Evolutionary conservation across 2,329 filamentous ascomycete genomes (phyloP).

Genomic region (Colletotrichum sp.): DNA sequence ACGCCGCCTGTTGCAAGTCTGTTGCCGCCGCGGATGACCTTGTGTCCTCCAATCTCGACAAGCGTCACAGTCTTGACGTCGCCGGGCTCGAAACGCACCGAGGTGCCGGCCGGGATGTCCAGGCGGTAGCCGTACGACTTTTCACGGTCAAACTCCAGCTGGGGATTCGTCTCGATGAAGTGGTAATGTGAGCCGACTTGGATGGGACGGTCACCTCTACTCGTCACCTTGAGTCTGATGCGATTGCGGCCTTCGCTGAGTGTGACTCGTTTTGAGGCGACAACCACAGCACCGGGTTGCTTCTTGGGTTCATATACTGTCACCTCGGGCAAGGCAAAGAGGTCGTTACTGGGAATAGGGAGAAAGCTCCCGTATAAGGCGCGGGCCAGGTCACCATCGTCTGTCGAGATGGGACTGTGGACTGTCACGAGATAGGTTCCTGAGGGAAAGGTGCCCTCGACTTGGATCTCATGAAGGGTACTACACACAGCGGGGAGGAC

Average conservation of each 20-base stretch:
- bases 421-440: constrained; percentile 96
- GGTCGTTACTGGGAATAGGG: constrained; percentile 71
- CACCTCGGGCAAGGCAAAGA: constrained; percentile 70
- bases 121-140: constrained; percentile 84
- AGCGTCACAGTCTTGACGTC: constrained; percentile 89
- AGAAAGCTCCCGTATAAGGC: constrained; percentile 93
- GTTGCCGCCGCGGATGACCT: constrained; percentile 86
- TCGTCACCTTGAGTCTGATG: constrained; percentile 78
- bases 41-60: constrained; percentile 84
- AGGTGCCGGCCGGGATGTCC: constrained; percentile 90
- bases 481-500: constrained; percentile 82
- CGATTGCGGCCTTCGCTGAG: constrained; percentile 79
- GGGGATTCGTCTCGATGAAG: constrained; percentile 93
- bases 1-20: constrained; percentile 75
- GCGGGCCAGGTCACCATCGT: constrained; percentile 85
- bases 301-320: constrained; percentile 70
- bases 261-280: constrained; percentile 69
- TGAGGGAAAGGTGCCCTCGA: constrained; percentile 90
- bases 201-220: constrained; percentile 86
- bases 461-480: constrained; percentile 84
- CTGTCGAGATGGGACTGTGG: constrained; percentile 83
- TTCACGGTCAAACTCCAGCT: constrained; percentile 85
- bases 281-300: constrained; percentile 81
- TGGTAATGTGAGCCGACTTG: constrained; percentile 97
- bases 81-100: constrained; percentile 91